A percentile compares a stretch with the other conserved stretches of the same genome.
These are phyloP conservation scores for Fusarium ambrosium DNA, from an alignment of 2,329 filamentous ascomycete genomes.

Conservation along the genomic window DNA sequence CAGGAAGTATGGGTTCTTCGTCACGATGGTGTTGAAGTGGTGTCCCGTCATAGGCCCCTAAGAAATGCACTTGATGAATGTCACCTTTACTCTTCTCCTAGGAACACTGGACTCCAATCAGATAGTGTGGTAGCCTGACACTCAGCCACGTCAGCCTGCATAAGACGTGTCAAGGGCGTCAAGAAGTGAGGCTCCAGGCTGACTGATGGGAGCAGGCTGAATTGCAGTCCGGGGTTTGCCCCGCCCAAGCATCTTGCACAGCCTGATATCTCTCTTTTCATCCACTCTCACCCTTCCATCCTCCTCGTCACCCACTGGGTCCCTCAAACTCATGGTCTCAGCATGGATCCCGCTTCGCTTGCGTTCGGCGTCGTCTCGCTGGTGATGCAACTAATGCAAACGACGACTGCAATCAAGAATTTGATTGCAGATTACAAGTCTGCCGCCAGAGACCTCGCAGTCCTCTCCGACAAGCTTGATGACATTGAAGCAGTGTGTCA, in stretches of 20 bases:
- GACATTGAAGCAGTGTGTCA: constrained; percentile 12
- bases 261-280: not conserved
- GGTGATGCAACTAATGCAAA: constrained; percentile 13
- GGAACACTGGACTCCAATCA: not conserved
- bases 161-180: not conserved
- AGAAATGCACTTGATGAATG: no score
- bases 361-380: constrained; percentile 18
- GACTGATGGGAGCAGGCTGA: not conserved
- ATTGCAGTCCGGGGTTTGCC: not conserved
- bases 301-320: not conserved
- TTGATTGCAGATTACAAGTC: constrained; percentile 22
- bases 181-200: not conserved
- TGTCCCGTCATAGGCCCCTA: no score
- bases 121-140: not conserved
- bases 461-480: not conserved
- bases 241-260: not conserved
- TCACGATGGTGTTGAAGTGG: not conserved
- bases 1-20: not conserved
- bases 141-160: not conserved
- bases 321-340: not conserved
- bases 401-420: not conserved
- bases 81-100: not conserved
- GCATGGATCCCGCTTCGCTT: constrained; percentile 28
- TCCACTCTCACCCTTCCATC: not conserved
- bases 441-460: constrained; percentile 8